Evolutionary conservation across 371 early-diverging fungal species (phyloP).

Genomic region (Rhizopus microsporus): DNA sequence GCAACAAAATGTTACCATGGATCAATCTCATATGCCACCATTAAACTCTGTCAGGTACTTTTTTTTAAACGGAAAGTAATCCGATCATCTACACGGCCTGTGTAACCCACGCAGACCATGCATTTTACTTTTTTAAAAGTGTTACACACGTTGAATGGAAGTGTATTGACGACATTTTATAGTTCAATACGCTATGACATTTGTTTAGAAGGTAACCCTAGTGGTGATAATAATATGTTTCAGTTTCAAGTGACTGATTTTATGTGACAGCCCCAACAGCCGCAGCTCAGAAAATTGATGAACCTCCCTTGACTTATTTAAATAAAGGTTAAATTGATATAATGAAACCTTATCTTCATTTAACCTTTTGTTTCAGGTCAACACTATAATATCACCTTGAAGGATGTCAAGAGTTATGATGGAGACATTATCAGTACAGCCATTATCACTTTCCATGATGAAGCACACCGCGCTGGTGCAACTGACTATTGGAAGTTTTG

Average conservation of each 20-base stretch:
- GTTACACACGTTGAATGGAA: not conserved
- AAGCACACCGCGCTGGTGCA: conserved; percentile 65
- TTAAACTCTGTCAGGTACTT: not conserved
- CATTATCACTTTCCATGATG: conserved; percentile 73
- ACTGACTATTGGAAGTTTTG: conserved; percentile 78
- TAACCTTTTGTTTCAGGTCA: conserved; percentile 38
- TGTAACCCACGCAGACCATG: conserved; percentile 23
- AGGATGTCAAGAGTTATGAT: conserved; percentile 46
- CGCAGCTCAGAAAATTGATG: conserved; percentile 28
- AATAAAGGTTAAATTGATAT: conserved; percentile 23
- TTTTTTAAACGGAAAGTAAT: conserved; percentile 12
- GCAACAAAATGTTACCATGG: no score
- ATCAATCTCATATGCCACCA: no score
- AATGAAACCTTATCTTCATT: not conserved
- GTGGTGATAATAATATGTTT: not conserved
- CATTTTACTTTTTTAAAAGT: conserved; percentile 6
- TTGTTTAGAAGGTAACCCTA: conserved; percentile 20
- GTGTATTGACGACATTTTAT: conserved; percentile 9
- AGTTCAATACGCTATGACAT: conserved; percentile 20
- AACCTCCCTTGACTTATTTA: conserved; percentile 27
- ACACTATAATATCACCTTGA: conserved; percentile 49
- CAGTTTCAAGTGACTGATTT: not conserved
- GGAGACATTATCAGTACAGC: conserved; percentile 60
- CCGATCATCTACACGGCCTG: conserved; percentile 13
- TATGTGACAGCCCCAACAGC: conserved; percentile 27